These are phyloP conservation scores for Keithomyces neogunnii DNA, from an alignment of 2,329 filamentous ascomycete genomes.

Conservation along the genomic window DNA sequence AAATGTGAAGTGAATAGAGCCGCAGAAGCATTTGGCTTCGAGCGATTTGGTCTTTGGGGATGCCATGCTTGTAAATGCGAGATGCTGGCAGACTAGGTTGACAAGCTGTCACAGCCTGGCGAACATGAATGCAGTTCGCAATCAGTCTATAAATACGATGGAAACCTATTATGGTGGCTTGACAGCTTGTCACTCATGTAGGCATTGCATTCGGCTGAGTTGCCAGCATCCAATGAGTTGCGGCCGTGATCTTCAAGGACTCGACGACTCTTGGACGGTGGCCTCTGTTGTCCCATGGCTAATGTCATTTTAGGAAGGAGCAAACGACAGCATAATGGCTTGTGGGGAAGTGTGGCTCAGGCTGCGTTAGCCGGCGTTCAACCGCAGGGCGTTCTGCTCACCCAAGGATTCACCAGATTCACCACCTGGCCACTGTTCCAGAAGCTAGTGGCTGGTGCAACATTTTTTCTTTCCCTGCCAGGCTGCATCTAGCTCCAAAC, in stretches of 20 bases:
- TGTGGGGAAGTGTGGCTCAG: no score
- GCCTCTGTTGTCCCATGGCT: no score
- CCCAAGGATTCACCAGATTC: not conserved
- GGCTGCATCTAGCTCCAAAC: not conserved
- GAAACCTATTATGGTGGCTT: not conserved
- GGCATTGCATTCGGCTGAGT: no score
- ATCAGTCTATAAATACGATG: no score
- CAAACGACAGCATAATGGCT: not conserved
- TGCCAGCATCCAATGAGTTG: no score
- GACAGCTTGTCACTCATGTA: not conserved
- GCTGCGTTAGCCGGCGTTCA: constrained; percentile 16
- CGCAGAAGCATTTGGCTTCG: constrained; percentile 37
- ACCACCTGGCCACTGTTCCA: not conserved
- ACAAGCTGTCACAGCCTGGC: no score
- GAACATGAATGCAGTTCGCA: no score
- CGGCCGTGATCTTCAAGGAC: no score
- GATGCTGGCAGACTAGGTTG: not conserved
- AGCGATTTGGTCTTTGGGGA: constrained; percentile 23
- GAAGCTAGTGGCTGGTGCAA: not conserved
- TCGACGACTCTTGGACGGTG: no score
- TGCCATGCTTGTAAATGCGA: constrained; percentile 9
- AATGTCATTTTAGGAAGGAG: not conserved
- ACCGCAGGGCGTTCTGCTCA: constrained; percentile 8
- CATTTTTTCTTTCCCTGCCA: not conserved
- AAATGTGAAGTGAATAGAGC: constrained; percentile 32